phyloP scores from a whole-genome alignment of 148 eudicot species.

The Amaranthus palmeri region DNA sequence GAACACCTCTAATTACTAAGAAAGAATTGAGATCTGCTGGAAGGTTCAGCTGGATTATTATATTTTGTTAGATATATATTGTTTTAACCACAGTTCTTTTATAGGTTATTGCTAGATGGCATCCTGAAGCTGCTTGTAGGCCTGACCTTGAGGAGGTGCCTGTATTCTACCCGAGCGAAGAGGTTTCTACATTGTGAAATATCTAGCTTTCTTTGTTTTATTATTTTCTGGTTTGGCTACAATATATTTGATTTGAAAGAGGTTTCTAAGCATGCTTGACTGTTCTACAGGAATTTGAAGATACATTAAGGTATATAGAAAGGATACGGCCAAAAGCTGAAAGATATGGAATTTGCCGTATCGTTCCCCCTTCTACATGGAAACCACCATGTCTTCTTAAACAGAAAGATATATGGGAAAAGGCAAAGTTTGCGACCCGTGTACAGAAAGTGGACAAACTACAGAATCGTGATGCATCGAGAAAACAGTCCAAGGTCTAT shows the following conservation, averaged over 20 bases:
- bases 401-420: constrained; percentile 65
- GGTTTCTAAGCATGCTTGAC: constrained; percentile 14
- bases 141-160: constrained; percentile 87
- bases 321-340: constrained; percentile 75
- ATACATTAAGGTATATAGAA: constrained; percentile 66
- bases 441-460: constrained; percentile 89
- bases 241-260: constrained; percentile 5
- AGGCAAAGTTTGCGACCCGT: constrained; percentile 70
- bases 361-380: constrained; percentile 93
- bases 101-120: constrained; percentile 93
- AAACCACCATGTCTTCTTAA: constrained; percentile 79
- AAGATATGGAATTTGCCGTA: constrained; percentile 86
- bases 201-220: not conserved
- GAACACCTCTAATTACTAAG: not conserved
- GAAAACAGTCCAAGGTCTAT: constrained; percentile 36
- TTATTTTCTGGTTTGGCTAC: not conserved
- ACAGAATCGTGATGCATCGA: constrained; percentile 71
- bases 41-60: not conserved
- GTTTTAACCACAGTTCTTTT: constrained; percentile 10
- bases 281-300: constrained; percentile 72
- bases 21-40: not conserved
- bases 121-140: constrained; percentile 67
- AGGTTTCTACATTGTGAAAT: constrained; percentile 39
- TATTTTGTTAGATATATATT: constrained; percentile 11
- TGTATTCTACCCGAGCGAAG: constrained; percentile 86